Conservation (phyloP, 352 stramenopile species). For the Phytopythium montanum region DNA sequence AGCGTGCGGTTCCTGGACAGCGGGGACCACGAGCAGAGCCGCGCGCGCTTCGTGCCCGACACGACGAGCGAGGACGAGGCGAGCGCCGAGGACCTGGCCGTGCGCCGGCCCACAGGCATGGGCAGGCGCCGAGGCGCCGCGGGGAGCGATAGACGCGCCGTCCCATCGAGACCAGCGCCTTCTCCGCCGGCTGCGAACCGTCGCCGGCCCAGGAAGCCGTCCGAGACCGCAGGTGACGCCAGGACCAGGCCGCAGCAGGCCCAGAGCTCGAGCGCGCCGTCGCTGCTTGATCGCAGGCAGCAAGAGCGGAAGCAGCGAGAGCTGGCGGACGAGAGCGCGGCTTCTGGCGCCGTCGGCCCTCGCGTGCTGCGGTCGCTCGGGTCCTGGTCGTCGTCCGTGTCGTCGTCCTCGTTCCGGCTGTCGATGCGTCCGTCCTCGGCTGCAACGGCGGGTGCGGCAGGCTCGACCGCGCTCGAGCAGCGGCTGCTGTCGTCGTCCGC, state of each 20-base stretch:
- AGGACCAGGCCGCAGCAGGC: neutral
- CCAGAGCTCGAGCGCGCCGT: neutral
- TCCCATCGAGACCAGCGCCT: neutral
- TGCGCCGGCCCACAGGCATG: neutral
- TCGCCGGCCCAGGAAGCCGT: neutral
- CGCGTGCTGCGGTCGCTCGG: constrained; percentile 9
- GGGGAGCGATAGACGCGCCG: neutral
- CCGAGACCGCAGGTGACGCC: neutral
- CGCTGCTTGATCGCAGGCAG: neutral
- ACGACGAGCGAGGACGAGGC: constrained; percentile 25
- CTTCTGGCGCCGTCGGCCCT: neutral
- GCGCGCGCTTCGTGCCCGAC: constrained; percentile 23
- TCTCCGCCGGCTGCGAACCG: neutral
- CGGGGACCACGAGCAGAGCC: constrained; percentile 1
- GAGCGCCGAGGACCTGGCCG: neutral
- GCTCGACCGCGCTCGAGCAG: constrained; percentile 18
- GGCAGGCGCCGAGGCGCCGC: neutral
- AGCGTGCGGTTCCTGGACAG: constrained; percentile 7
- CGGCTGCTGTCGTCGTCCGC: constrained; percentile 28
- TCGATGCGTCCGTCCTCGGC: neutral
- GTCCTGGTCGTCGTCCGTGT: constrained; percentile 21
- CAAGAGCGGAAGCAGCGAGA: neutral
- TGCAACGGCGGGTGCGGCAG: constrained; percentile 3
- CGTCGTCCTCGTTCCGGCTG: constrained; percentile 3
- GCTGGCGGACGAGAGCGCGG: no score